These are phyloP conservation scores for Coemansia sp. DNA, from an alignment of 192 early-diverging fungal genomes.

Conservation along the genomic window DNA sequence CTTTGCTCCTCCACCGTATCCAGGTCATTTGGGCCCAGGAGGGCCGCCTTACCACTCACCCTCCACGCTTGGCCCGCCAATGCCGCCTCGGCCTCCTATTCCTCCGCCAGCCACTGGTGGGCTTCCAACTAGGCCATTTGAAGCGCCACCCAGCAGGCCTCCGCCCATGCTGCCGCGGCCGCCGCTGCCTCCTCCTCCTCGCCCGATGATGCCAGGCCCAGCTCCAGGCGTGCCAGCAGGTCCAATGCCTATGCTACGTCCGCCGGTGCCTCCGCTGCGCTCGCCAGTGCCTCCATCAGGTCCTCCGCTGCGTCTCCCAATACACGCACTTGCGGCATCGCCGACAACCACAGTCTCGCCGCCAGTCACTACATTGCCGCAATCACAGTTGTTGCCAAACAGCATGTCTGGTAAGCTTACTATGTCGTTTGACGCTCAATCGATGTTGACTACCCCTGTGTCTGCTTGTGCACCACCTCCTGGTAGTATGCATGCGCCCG, in stretches of 20 bases:
- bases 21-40: not conserved
- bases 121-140: constrained; percentile 14
- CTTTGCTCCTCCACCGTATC: not conserved
- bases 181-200: not conserved
- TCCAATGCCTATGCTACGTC: constrained; percentile 11
- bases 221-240: not conserved
- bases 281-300: constrained; percentile 9
- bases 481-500: constrained; percentile 3
- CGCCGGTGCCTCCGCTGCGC: constrained; percentile 5
- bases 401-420: constrained; percentile 37
- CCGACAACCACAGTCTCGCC: not conserved
- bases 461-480: constrained; percentile 19
- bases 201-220: not conserved
- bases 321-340: not conserved
- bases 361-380: not conserved
- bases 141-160: not conserved
- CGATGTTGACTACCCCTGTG: constrained; percentile 22
- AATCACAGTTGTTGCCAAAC: not conserved
- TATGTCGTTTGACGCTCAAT: constrained; percentile 23
- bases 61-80: not conserved
- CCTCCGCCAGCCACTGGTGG: not conserved
- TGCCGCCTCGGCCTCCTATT: not conserved
- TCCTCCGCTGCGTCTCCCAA: constrained; percentile 10
- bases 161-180: not conserved
- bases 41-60: not conserved